Conservation (phyloP, 2,329 filamentous ascomycete genomes). For the Colletotrichum godetiae region DNA sequence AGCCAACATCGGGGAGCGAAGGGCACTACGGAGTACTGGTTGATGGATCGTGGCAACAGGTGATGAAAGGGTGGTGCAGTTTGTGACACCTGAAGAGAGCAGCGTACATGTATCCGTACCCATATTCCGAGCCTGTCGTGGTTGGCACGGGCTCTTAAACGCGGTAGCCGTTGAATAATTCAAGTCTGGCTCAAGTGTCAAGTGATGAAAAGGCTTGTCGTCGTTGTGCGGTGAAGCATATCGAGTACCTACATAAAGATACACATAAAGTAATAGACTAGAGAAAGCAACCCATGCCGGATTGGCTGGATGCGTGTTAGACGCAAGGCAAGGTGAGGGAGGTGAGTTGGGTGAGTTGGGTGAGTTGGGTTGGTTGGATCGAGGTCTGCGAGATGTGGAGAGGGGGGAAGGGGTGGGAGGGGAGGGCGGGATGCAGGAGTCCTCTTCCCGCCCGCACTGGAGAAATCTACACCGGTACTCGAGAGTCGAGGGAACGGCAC, state of each 20-base stretch:
- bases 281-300: background rate
- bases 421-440: slow-evolving; percentile 7
- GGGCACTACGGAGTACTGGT: slow-evolving; percentile 5
- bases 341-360: background rate
- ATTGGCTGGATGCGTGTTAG: background rate
- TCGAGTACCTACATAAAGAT: background rate
- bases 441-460: slow-evolving; percentile 4
- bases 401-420: background rate
- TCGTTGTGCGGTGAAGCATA: background rate
- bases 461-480: slow-evolving; percentile 18
- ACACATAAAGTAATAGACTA: background rate
- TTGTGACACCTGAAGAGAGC: background rate
- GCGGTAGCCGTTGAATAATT: background rate
- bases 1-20: slow-evolving; percentile 11
- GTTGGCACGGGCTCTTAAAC: background rate
- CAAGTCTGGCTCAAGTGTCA: background rate
- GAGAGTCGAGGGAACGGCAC: slow-evolving; percentile 4
- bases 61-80: background rate
- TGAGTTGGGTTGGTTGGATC: background rate
- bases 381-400: background rate
- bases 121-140: background rate
- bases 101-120: background rate
- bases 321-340: background rate
- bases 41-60: background rate
- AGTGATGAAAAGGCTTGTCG: slow-evolving; percentile 6